A percentile compares a stretch with the other conserved stretches of the same genome.
Conservation (phyloP, 2,329 filamentous ascomycete genomes). For the Aureobasidium zeae region DNA sequence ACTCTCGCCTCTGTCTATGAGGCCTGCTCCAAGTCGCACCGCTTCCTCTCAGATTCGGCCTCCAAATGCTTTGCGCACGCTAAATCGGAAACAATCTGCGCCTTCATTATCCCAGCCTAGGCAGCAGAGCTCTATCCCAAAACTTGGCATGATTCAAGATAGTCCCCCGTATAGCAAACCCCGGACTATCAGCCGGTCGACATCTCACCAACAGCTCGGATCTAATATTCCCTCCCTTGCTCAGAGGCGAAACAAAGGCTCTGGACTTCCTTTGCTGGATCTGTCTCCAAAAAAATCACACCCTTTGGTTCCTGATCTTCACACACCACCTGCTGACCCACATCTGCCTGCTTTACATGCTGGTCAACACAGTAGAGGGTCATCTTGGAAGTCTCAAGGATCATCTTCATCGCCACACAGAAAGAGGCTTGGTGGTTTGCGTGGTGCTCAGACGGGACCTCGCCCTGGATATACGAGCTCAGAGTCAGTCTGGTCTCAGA, state of each 20-base stretch:
- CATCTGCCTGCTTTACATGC: neutral
- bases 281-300: neutral
- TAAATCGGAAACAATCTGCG: neutral
- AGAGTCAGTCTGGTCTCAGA: too few species aligned
- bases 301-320: neutral
- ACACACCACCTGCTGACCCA: neutral
- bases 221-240: neutral
- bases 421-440: too few species aligned
- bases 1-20: too few species aligned
- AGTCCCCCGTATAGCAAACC: neutral
- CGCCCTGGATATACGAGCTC: too few species aligned
- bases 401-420: too few species aligned
- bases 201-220: neutral
- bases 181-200: neutral
- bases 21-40: neutral
- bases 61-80: neutral
- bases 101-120: neutral
- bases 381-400: too few species aligned
- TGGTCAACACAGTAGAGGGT: too few species aligned
- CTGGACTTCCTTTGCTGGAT: neutral
- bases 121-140: neutral
- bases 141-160: neutral
- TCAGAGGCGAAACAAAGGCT: neutral
- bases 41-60: neutral
- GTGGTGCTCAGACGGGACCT: too few species aligned